These are phyloP conservation scores for Aureobasidium sp. DNA, from an alignment of 2,329 filamentous ascomycete species.

Conservation along the genomic window DNA sequence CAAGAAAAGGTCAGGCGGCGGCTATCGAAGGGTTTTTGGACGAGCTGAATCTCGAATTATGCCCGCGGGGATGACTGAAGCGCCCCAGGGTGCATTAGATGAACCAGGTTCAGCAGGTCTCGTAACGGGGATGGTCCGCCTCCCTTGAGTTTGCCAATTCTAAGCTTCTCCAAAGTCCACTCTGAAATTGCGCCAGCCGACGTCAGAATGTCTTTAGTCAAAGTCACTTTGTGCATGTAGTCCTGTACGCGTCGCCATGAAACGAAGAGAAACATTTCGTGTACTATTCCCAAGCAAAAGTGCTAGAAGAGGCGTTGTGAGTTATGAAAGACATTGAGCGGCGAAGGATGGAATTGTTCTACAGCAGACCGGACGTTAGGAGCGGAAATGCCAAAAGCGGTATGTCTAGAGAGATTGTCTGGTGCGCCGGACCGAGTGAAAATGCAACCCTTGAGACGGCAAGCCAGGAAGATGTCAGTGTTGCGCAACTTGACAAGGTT, in stretches of 20 bases:
- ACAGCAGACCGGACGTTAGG: neutral
- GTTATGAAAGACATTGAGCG: neutral
- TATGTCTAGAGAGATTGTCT: neutral
- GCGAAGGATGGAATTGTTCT: neutral
- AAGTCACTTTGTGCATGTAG: neutral
- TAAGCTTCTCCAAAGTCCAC: neutral
- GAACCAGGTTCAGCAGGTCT: neutral
- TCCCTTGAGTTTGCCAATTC: neutral
- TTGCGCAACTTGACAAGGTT: constrained; percentile 8
- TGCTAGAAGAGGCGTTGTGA: neutral
- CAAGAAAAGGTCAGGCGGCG: constrained; percentile 1
- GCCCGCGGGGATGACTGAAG: neutral
- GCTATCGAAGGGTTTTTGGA: neutral
- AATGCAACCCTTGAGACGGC: neutral
- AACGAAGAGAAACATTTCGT: neutral
- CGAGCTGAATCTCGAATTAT: neutral
- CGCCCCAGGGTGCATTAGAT: neutral
- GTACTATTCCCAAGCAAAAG: too few relatives aligned
- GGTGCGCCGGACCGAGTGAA: neutral
- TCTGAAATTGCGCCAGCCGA: neutral
- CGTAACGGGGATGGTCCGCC: neutral
- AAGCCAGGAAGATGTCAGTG: neutral
- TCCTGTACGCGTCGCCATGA: neutral
- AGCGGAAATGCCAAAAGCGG: neutral
- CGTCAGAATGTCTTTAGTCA: neutral